Evolutionary conservation across 345 rosid species (phyloP).

Genomic region (Noccaea caerulescens): DNA sequence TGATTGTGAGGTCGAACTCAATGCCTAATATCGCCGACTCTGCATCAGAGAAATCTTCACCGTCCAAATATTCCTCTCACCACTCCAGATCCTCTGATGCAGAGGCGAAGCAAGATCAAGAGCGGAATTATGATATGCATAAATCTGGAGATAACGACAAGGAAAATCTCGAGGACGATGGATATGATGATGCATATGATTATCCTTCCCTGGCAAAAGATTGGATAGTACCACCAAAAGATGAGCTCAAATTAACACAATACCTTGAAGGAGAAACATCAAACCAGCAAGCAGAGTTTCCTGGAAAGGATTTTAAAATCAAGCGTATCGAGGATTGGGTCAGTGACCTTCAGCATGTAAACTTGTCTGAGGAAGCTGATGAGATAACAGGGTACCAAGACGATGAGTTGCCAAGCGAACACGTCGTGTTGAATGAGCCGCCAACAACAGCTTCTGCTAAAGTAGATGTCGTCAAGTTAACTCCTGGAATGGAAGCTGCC

Average conservation of each 20-base stretch:
- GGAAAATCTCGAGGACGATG: constrained; percentile 53
- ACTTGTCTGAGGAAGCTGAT: constrained; percentile 55
- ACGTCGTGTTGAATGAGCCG: constrained; percentile 40
- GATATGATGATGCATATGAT: constrained; percentile 55
- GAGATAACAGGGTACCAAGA: constrained; percentile 45
- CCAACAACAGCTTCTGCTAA: constrained; percentile 45
- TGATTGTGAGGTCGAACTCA: constrained; percentile 60
- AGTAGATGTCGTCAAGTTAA: constrained; percentile 52
- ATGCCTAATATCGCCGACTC: constrained; percentile 55
- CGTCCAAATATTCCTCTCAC: constrained; percentile 41
- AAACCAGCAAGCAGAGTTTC: constrained; percentile 49
- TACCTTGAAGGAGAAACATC: constrained; percentile 55
- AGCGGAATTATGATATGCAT: constrained; percentile 37
- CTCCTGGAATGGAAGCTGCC: constrained; percentile 78
- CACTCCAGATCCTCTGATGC: constrained; percentile 62
- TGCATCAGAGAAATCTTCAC: constrained; percentile 48
- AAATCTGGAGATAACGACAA: constrained; percentile 44
- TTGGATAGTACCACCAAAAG: constrained; percentile 68
- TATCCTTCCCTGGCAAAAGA: constrained; percentile 68
- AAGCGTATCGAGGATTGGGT: constrained; percentile 92
- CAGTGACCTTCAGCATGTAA: constrained; percentile 69
- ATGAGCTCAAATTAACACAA: constrained; percentile 50
- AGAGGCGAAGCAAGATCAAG: constrained; percentile 44
- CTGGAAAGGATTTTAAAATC: constrained; percentile 66
- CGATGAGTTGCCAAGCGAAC: constrained; percentile 47